phyloP scores from a whole-genome alignment of 768 basidiomycete genomes.

The Lentinula edodes region DNA sequence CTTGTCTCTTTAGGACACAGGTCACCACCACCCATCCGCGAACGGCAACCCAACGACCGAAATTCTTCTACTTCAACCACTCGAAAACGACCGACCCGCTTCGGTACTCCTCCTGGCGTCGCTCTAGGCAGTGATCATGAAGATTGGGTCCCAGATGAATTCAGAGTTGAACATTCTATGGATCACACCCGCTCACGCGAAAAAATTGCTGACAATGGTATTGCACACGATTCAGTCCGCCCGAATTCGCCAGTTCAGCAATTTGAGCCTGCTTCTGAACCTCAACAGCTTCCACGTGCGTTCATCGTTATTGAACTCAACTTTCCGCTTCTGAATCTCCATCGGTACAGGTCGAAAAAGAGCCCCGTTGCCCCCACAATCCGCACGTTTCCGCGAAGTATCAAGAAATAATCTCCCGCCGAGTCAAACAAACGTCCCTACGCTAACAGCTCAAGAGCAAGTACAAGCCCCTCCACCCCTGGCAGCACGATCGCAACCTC shows the following conservation, averaged over 20 bases:
- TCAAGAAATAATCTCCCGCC: neutral
- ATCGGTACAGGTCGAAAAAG: constrained; percentile 31
- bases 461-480: neutral
- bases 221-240: neutral
- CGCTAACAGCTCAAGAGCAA: neutral
- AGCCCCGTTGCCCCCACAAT: constrained; percentile 40
- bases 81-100: constrained; percentile 1
- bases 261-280: neutral
- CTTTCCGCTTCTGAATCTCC: constrained; percentile 5
- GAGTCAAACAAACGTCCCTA: neutral
- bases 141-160: constrained; percentile 7
- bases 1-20: constrained; percentile 38
- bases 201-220: neutral
- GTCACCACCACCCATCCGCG: constrained; percentile 33
- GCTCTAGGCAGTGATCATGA: neutral
- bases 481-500: neutral
- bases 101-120: constrained; percentile 1
- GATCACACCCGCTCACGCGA: neutral
- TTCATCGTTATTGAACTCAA: neutral
- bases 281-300: constrained; percentile 1
- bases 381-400: constrained; percentile 28
- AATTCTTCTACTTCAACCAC: neutral
- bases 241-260: neutral
- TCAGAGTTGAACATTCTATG: neutral
- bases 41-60: constrained; percentile 20